Base-by-base conservation (phyloP, 176 grass and related monocot species). In the Poa pratensis region DNA sequence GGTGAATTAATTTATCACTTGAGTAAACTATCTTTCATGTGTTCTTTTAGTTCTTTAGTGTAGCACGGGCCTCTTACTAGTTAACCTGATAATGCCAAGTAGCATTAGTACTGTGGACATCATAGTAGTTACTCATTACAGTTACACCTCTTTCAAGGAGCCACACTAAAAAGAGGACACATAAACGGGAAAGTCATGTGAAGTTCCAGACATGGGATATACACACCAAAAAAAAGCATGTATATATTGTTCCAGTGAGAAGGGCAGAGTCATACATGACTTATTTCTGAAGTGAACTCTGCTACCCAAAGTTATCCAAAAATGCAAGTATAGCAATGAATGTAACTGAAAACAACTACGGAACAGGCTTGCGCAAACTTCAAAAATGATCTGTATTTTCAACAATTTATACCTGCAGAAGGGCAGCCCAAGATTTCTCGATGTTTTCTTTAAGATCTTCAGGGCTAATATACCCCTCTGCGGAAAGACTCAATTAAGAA, bases 371-470 rank as follows among this genome's bases (percentile, higher is more conserved):
- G 55, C 51, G 37, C 46, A 69, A 69, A 74, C 52, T 34, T 67
- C 27, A 85, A 48, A 46, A 65, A 51, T 39, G 45, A 39, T 82
- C 13, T 23, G 3, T n/a, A 39, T 32, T 71, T 68, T 69, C 23
- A 43, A 67, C 37, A 34, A 37, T 61, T 43, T 11, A 64, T 79
- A 91, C 96, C 93, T 98, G 96, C 49, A 96, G 51, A 69, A 98
- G 76, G 10, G 93, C 73, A 77, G 91, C 84, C 86, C 91, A 92
- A 89, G 91, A 82, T 80, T 92, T 98, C 65, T 94, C 89, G 28
- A 98, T 91, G 84, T 71, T 88, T 87, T 89, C 90, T 77, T 88
- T 82, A 48, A 98, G 91, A 91, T 84, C 85, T 87, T 94, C 93
- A 46, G 82, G 77, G 76, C 52, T 71, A 62, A 96, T 92, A 81